Conservation (phyloP, 306 rosid genomes). For the Medicago ruthenica region DNA sequence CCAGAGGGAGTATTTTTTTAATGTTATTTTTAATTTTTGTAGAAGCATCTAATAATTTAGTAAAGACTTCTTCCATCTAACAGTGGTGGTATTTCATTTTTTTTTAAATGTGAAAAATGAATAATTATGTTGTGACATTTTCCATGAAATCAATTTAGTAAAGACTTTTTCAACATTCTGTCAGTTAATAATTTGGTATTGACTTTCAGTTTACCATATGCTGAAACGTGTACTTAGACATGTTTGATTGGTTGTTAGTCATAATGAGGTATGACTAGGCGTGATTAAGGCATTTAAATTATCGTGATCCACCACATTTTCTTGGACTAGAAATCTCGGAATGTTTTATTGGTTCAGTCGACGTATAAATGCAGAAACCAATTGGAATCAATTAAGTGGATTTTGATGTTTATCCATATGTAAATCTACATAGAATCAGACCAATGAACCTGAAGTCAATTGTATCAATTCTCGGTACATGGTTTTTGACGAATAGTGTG, state of each 20-base stretch:
- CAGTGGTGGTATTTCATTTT: neutral
- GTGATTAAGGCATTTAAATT: neutral
- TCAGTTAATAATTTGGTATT: constrained; percentile 2
- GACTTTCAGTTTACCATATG: constrained; percentile 22
- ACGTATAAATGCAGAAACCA: neutral
- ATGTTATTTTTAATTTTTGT: neutral
- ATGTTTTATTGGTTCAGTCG: neutral
- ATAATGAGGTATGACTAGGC: neutral
- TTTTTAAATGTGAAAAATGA: neutral
- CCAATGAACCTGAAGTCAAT: neutral
- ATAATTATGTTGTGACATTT: neutral
- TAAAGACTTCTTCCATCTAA: neutral
- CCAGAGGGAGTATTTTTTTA: neutral
- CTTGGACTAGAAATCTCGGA: neutral
- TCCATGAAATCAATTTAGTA: neutral
- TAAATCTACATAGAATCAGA: neutral
- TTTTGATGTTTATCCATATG: neutral
- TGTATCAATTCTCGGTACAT: neutral
- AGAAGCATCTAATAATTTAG: neutral
- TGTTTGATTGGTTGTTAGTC: constrained; percentile 19
- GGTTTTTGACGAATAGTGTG: neutral
- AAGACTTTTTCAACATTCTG: neutral
- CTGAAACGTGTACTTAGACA: constrained; percentile 18
- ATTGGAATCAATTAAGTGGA: neutral
- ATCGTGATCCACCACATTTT: neutral